Percentiles rank a stretch among this genome's conserved stretches.
Evolutionary conservation across 306 rosid species (phyloP).

Genomic region (Mimosa bimucronata): DNA sequence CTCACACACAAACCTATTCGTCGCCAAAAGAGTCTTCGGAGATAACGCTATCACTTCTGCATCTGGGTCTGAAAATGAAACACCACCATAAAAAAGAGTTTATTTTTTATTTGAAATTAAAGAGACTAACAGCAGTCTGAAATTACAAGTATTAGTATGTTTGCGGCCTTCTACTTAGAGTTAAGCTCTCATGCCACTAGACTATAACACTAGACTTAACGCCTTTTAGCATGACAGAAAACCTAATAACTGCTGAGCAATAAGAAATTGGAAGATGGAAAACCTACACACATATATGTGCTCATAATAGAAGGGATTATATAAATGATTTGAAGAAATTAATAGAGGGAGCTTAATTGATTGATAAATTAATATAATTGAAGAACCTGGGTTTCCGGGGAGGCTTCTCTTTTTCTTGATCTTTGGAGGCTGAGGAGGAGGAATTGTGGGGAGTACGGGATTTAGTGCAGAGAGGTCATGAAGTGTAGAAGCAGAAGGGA

Average conservation of each 20-base stretch:
- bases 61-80: slow-evolving; percentile 68
- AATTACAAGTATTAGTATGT: too few species aligned
- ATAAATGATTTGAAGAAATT: not conserved
- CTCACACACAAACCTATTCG: slow-evolving; percentile 92
- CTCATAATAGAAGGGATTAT: not conserved
- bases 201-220: too few species aligned
- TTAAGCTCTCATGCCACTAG: too few species aligned
- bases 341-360: not conserved
- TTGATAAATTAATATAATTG: not conserved
- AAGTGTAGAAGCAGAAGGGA: slow-evolving; percentile 65
- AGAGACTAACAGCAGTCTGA: too few species aligned
- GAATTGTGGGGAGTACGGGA: slow-evolving; percentile 45
- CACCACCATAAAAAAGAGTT: not conserved
- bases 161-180: too few species aligned
- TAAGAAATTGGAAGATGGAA: not conserved
- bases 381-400: slow-evolving; percentile 86
- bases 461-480: slow-evolving; percentile 58
- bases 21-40: slow-evolving; percentile 79
- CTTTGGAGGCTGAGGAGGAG: slow-evolving; percentile 54
- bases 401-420: slow-evolving; percentile 85
- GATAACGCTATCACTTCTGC: slow-evolving; percentile 94
- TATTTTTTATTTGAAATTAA: too few species aligned
- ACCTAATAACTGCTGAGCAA: too few species aligned
- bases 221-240: too few species aligned
- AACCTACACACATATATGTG: not conserved